Evolutionary conservation across 2,329 filamentous ascomycete genomes (phyloP).

Genomic region (Trichoderma citrinoviride): DNA sequence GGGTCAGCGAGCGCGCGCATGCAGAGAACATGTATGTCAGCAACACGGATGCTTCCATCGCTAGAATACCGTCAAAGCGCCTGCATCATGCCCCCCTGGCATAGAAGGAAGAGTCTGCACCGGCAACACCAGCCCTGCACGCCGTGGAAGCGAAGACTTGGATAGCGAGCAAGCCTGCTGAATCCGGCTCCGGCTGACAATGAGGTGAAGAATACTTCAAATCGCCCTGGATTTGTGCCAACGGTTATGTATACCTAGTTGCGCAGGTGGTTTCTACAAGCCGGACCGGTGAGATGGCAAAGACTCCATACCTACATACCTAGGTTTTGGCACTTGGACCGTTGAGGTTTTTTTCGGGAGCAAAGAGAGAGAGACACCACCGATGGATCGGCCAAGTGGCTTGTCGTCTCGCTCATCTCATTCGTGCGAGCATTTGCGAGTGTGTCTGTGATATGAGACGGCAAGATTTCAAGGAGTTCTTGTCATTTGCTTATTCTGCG

Average conservation of each 20-base stretch:
- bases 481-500: background rate
- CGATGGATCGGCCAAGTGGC: background rate
- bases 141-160: background rate
- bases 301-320: background rate
- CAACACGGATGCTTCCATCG: background rate
- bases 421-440: background rate
- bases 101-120: background rate
- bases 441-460: no score
- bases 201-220: background rate
- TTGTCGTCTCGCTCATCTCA: background rate
- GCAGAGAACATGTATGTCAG: conserved; percentile 11
- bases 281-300: background rate
- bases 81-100: background rate
- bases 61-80: background rate
- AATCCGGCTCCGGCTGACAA: background rate
- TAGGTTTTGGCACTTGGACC: background rate
- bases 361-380: background rate
- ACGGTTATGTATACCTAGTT: background rate
- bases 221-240: background rate
- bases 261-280: background rate
- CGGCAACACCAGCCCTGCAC: background rate
- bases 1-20: background rate
- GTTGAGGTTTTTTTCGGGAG: background rate
- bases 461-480: background rate
- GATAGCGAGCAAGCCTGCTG: background rate